A percentile compares a stretch with the other conserved stretches of the same genome.
Conservation (phyloP, 352 stramenopile species). For the Stramenopiles sp. region DNA sequence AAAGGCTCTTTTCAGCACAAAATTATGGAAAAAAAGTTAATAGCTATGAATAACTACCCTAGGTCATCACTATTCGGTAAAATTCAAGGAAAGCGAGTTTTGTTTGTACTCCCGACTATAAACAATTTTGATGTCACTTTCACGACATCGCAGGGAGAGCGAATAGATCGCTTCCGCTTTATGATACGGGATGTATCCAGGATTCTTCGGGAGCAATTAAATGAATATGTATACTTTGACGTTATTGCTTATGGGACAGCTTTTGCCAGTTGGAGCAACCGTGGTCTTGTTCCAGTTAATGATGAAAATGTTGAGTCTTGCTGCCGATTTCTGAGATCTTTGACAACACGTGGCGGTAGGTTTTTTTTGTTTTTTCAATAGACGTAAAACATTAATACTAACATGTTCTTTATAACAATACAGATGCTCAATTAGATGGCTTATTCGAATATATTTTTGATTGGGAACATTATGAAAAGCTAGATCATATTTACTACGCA, state of each 20-base stretch:
- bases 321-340: not conserved
- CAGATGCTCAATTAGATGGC: not conserved
- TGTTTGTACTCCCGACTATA: not conserved
- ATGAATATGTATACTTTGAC: not conserved
- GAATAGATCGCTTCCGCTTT: not conserved
- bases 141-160: not conserved
- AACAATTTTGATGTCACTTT: not conserved
- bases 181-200: not conserved
- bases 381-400: no score
- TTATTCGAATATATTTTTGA: not conserved
- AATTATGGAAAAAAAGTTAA: not conserved
- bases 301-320: not conserved
- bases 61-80: not conserved
- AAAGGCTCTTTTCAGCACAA: not conserved
- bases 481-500: constrained; percentile 8
- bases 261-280: not conserved
- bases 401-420: no score
- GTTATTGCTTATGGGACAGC: not conserved
- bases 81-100: not conserved
- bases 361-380: no score
- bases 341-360: not conserved
- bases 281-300: not conserved
- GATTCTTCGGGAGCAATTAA: not conserved
- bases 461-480: not conserved
- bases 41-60: not conserved